Conservation (phyloP, 139 green algal species). For the Tetradesmus obliquus region DNA sequence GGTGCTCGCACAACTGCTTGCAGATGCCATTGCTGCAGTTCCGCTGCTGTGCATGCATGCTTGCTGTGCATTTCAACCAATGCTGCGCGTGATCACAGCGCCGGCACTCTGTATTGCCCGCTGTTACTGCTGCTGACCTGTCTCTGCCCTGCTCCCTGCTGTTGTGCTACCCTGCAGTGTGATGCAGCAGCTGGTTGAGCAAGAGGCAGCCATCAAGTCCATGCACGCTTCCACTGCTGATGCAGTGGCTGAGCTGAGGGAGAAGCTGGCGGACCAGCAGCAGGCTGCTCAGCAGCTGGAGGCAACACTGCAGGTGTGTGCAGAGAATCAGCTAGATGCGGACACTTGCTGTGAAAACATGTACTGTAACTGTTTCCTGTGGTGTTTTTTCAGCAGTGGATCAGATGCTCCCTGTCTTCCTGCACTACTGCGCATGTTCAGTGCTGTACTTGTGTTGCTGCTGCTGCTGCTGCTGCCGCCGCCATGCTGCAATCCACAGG, state of each 20-base stretch:
- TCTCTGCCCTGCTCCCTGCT: not conserved
- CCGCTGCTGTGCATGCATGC: too few species aligned
- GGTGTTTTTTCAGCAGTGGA: not conserved
- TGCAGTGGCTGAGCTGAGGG: not conserved
- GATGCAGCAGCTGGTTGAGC: constrained; percentile 10
- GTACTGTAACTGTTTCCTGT: too few species aligned
- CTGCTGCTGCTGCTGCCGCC: not conserved
- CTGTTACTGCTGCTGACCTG: not conserved
- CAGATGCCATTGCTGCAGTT: too few species aligned
- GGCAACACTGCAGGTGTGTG: constrained; percentile 26
- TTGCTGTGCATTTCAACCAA: too few species aligned
- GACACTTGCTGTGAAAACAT: not conserved
- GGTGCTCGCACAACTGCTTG: too few species aligned
- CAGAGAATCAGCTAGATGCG: not conserved
- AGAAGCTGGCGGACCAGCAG: constrained; percentile 18
- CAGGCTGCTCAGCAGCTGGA: not conserved
- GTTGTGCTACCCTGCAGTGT: not conserved
- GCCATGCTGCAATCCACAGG: not conserved
- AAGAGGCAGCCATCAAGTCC: constrained; percentile 11
- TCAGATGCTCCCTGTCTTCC: not conserved
- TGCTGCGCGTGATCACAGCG: too few species aligned
- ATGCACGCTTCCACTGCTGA: not conserved
- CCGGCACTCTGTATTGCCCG: too few species aligned
- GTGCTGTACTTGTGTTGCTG: not conserved
- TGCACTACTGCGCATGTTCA: too few species aligned